phyloP scores from a whole-genome alignment of 164 flowering plant genomes.

The Vitis rupestris region DNA sequence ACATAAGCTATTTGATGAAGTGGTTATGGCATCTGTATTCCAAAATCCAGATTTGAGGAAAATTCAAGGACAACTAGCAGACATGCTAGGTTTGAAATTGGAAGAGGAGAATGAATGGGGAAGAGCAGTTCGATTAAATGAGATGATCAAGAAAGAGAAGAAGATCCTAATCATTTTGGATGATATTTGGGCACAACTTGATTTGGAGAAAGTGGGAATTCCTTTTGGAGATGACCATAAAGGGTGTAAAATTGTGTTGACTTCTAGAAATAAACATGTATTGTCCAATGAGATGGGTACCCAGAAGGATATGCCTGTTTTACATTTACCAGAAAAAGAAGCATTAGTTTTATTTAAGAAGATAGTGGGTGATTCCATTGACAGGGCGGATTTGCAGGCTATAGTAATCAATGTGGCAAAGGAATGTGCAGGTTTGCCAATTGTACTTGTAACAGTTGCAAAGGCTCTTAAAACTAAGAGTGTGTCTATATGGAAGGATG shows the following conservation, averaged over 20 bases:
- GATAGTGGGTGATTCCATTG: background rate
- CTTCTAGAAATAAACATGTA: background rate
- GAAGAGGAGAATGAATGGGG: background rate
- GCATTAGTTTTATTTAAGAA: background rate
- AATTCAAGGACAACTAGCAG: constrained; percentile 11
- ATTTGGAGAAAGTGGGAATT: constrained; percentile 1
- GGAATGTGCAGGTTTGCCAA: background rate
- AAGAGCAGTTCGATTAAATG: background rate
- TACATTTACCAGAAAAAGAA: background rate
- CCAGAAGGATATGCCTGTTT: background rate
- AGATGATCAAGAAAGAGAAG: background rate
- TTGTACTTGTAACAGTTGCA: too few species aligned
- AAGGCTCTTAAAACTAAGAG: background rate
- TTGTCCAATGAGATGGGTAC: background rate
- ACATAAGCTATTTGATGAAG: constrained; percentile 3
- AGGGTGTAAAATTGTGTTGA: background rate
- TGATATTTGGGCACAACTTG: background rate
- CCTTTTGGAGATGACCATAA: background rate
- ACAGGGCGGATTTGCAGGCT: background rate
- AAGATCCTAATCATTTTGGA: background rate
- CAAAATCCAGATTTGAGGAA: background rate
- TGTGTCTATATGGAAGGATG: background rate
- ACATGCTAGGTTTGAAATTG: constrained; percentile 3
- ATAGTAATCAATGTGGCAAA: background rate
- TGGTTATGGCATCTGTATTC: constrained; percentile 8